phyloP scores from a whole-genome alignment of 495 filamentous ascomycete species.

The Chaetomium tenue region DNA sequence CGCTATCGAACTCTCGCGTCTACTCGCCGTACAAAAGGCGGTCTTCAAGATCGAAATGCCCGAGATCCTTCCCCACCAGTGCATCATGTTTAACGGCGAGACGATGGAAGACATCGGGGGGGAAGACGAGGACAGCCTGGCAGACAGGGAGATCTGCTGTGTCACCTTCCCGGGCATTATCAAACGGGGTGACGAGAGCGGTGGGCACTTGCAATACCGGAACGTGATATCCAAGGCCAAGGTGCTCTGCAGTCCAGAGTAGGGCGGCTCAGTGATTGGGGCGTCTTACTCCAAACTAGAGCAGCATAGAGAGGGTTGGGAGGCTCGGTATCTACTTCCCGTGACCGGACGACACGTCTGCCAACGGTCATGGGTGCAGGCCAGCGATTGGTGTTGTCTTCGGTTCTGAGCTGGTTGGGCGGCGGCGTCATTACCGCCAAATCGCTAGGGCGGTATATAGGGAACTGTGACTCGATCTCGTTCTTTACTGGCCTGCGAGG shows the following conservation, averaged over 20 bases:
- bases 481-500: too few relatives aligned
- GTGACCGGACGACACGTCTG: neutral
- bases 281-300: neutral
- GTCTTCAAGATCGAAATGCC: conserved; percentile 53
- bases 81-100: conserved; percentile 47
- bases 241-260: conserved; percentile 53
- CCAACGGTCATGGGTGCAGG: neutral
- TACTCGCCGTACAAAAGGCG: conserved; percentile 54
- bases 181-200: conserved; percentile 57
- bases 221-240: conserved; percentile 57
- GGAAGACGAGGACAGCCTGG: conserved; percentile 51
- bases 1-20: conserved; percentile 50
- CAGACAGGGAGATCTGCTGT: conserved; percentile 47
- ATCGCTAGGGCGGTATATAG: neutral
- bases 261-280: conserved; percentile 14
- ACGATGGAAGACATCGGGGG: conserved; percentile 59
- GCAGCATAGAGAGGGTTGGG: neutral
- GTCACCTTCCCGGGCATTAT: conserved; percentile 55
- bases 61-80: conserved; percentile 48
- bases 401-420: neutral
- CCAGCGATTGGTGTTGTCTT: neutral
- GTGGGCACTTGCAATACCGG: conserved; percentile 49
- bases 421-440: neutral
- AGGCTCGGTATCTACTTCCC: neutral
- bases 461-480: neutral